Evolutionary conservation across 139 green algal species (phyloP), one percentile per base, ranked within the genome.

Genomic region (Chlorella ohadii): DNA sequence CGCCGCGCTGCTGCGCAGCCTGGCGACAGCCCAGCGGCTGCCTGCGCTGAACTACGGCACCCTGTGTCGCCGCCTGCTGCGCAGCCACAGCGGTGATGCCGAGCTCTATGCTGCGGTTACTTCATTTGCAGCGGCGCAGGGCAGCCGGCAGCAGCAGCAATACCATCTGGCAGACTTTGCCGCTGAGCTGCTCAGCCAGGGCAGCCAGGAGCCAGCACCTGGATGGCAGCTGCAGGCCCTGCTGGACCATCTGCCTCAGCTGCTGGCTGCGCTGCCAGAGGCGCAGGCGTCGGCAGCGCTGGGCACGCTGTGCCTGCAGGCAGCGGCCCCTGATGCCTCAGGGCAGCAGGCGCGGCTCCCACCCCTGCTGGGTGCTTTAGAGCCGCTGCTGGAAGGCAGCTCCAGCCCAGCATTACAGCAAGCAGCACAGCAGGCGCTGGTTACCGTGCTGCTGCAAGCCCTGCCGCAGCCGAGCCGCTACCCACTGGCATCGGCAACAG

Each of bases 251-350:
- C 72, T 87, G 73, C 66, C 76, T 0, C n/a, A 39, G 33, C 59
- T 87, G 77, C 78, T 87, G 71, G 33, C 44, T 11, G 27, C 78
- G 7, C 38, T 88, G 56, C 78, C 84, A 25, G 78, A 88, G 23
- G 28, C 28, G 22, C 57, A 87, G 41, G 79, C 79, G 36, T 74
- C 41, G 1, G 19, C 36, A 61, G 13, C 47, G 3, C 63, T 88
- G 81, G 34, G 25, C 1, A 38, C 39, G 44, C 34, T 83, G 73
- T 63, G 39, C 59, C 76, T 27, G 56, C 59, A 72, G 11, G 22
- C 23, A n/a, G 31, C 25, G 36, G 4, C 25, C 27, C 11, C 25
- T 15, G 28, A 11, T 38, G 28, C 44, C 9, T 11, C 3, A n/a
- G 2, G 47, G 19, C 34, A 33, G 28, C 68, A 59, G 12, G 51